These are phyloP conservation scores for Apium graveolens DNA, from an alignment of 129 eudicot species.

Conservation along the genomic window DNA sequence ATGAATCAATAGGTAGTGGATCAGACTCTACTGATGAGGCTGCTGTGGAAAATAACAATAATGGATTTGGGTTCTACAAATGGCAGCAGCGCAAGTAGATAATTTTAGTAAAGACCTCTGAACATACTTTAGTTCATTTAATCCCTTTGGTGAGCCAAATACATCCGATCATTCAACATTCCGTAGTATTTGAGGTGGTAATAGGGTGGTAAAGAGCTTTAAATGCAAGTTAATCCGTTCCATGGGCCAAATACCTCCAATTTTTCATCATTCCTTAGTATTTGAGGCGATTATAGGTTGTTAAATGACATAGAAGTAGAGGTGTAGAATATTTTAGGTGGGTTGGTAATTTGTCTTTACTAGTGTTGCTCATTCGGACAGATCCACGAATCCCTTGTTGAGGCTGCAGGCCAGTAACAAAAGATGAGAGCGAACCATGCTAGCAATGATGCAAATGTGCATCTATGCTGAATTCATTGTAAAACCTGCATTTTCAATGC, in stretches of 20 bases:
- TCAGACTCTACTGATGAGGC: conserved; percentile 69
- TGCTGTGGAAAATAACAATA: conserved; percentile 29
- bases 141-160: too few relatives aligned
- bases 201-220: neutral
- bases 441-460: neutral
- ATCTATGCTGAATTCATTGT: neutral
- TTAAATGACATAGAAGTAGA: neutral
- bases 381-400: neutral
- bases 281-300: neutral
- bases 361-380: neutral
- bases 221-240: neutral
- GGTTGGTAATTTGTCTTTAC: too few relatives aligned
- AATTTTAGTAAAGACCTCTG: neutral
- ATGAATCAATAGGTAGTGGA: conserved; percentile 43
- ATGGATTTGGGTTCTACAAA: conserved; percentile 33
- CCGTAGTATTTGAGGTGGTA: neutral
- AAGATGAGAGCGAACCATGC: neutral
- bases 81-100: conserved; percentile 27
- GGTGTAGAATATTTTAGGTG: neutral
- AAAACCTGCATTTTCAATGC: neutral
- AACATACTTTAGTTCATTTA: neutral
- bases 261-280: neutral
- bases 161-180: too few relatives aligned
- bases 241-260: too few relatives aligned
- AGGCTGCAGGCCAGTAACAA: neutral